Conservation (phyloP, 1,284 basidiomycete species). For the Cryptococcus neoformans region DNA sequence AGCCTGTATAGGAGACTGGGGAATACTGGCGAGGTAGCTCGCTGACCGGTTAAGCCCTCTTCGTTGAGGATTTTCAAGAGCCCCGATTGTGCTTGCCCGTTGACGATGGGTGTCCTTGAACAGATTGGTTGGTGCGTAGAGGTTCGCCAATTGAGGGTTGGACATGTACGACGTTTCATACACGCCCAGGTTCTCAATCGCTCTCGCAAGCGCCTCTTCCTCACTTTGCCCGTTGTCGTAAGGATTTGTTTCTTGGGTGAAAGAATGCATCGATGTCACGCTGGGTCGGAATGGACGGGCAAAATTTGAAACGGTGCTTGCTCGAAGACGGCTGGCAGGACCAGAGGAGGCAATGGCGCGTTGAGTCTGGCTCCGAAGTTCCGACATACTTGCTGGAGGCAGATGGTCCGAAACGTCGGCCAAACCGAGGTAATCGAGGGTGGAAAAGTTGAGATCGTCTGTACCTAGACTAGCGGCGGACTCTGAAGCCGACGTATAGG, state of each 20-base stretch:
- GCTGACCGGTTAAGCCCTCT: conserved; percentile 45
- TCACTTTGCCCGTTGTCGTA: conserved; percentile 60
- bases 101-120: conserved; percentile 54
- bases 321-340: conserved; percentile 69
- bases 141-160: conserved; percentile 10
- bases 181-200: conserved; percentile 37
- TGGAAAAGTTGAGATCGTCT: conserved; percentile 87
- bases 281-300: conserved; percentile 60
- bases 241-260: conserved; percentile 63
- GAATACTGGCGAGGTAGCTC: conserved; percentile 54
- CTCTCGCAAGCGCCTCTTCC: conserved; percentile 42
- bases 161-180: conserved; percentile 27
- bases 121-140: conserved; percentile 11
- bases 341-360: conserved; percentile 69
- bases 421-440: conserved; percentile 89
- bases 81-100: conserved; percentile 86
- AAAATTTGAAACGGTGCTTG: conserved; percentile 81
- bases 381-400: conserved; percentile 75
- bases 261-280: conserved; percentile 56
- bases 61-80: conserved; percentile 58
- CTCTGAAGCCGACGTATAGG: conserved; percentile 54
- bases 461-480: conserved; percentile 66
- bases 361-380: conserved; percentile 79
- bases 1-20: conserved; percentile 37
- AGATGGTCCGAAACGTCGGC: conserved; percentile 53